Base-by-base conservation (phyloP, 129 eudicot genomes). In the Calendula officinalis region DNA sequence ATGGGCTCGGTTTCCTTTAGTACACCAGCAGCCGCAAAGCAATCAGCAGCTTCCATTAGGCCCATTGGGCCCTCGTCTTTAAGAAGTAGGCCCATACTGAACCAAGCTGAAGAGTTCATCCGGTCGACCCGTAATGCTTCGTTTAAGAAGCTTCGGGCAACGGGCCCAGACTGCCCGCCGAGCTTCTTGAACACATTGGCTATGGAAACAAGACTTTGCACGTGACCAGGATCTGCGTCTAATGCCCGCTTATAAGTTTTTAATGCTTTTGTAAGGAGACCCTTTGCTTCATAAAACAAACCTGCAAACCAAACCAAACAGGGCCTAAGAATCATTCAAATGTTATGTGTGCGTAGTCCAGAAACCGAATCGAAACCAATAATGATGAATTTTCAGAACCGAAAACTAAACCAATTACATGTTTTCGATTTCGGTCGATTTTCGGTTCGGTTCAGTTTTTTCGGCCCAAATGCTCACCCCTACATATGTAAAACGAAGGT, bases 1-100 rank as follows among this genome's bases (percentile, higher is more conserved):
- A 88, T 68, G 2, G 99, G 99, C 50, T 82, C 83, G 1, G 96
- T 92, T 54, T 88, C 96, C 68, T 77, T 77, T 9, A 92, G 86
- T 32, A 80, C 47, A 3, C 60, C 38, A 35, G 96, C 96, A 67
- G 95, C 95, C 68, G 85, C 78, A 47, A 92, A 86, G 61, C 97
- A 90, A 4, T 90, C 97, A 51, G 76, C 92, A 51, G 92, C 95
- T 75, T 86, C 89, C 35, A 4, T 15, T 17, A 77, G 68, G 37
- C 59, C 59, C 67, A 60, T 71, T 22, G 69, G 43, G 41, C 85
- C 85, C 46, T 73, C 75, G 4, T 86, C 81, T 76, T 56, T 88
- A 73, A 76, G 80, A 33, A 83, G 47, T 71, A 81, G 58, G 57
- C 99, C 99, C 3, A 92, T 85, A 77, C 83, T 77, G 77, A 72